These are phyloP conservation scores for Rhododendron kiyosumense DNA, from an alignment of 148 eudicot genomes.

Conservation along the genomic window DNA sequence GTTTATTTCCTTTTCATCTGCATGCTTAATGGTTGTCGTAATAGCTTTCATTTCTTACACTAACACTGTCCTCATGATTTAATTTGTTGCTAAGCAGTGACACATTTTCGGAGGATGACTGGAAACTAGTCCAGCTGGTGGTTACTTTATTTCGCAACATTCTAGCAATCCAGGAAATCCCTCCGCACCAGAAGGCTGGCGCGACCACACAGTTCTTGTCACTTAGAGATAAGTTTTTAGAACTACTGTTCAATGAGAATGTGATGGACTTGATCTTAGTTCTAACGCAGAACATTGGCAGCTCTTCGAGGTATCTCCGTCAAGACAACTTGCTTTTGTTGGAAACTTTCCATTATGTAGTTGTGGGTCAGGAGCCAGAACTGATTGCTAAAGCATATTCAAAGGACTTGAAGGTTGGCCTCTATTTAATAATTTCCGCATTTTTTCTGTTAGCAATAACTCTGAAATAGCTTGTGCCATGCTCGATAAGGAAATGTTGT, in stretches of 20 bases:
- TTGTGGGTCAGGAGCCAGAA: conserved; percentile 82
- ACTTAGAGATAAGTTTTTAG: conserved; percentile 67
- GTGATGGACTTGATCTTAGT: conserved; percentile 82
- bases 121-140: conserved; percentile 92
- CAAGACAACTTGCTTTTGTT: conserved; percentile 89
- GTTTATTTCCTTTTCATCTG: background rate
- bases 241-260: conserved; percentile 74
- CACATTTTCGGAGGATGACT: conserved; percentile 84
- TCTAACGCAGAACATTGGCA: conserved; percentile 72
- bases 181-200: conserved; percentile 56
- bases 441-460: background rate
- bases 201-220: conserved; percentile 56
- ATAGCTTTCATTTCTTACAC: background rate
- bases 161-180: conserved; percentile 74
- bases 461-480: conserved; percentile 1
- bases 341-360: conserved; percentile 66
- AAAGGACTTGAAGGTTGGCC: conserved; percentile 56
- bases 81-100: conserved; percentile 39
- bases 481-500: background rate
- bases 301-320: conserved; percentile 57
- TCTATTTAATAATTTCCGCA: conserved; percentile 7
- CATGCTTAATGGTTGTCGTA: background rate
- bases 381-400: conserved; percentile 53
- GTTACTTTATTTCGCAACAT: conserved; percentile 83
- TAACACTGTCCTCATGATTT: background rate